Percentiles rank a stretch among this genome's conserved stretches.
Conservation (phyloP, 495 filamentous ascomycete genomes). For the Echria macrotheca region DNA sequence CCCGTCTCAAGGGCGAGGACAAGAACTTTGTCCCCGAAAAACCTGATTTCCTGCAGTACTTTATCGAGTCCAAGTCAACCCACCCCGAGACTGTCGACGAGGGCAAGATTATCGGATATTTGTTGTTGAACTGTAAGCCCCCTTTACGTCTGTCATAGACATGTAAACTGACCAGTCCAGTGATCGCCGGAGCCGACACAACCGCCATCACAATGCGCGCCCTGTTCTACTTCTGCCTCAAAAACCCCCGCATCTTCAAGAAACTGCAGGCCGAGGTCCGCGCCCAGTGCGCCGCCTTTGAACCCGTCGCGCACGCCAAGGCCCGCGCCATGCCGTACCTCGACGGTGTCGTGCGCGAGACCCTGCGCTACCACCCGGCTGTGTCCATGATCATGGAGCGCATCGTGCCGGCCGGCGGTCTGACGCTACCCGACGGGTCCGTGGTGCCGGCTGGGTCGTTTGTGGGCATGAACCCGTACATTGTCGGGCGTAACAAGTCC, state of each 20-base stretch:
- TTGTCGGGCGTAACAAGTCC: slow-evolving; percentile 29
- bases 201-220: slow-evolving; percentile 46
- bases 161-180: neutral
- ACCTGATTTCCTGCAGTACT: slow-evolving; percentile 27
- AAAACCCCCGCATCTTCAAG: slow-evolving; percentile 34
- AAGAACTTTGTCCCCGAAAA: slow-evolving; percentile 2
- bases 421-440: slow-evolving; percentile 29
- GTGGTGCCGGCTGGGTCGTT: slow-evolving; percentile 28
- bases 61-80: slow-evolving; percentile 20
- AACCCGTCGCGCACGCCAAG: slow-evolving; percentile 7
- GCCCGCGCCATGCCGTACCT: slow-evolving; percentile 34
- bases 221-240: slow-evolving; percentile 48
- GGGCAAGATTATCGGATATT: slow-evolving; percentile 18
- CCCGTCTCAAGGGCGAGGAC: slow-evolving; percentile 14
- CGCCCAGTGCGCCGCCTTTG: neutral
- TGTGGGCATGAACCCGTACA: slow-evolving; percentile 41
- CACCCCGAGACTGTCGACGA: slow-evolving; percentile 24
- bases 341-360: slow-evolving; percentile 49
- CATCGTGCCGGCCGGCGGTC: slow-evolving; percentile 36
- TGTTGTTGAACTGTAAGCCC: slow-evolving; percentile 21
- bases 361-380: slow-evolving; percentile 45
- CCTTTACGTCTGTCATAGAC: neutral
- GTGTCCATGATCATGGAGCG: slow-evolving; percentile 42
- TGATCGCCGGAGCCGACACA: slow-evolving; percentile 51
- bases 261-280: slow-evolving; percentile 37